Base-by-base conservation (phyloP, 768 basidiomycete genomes). In the Mycena alexandri region DNA sequence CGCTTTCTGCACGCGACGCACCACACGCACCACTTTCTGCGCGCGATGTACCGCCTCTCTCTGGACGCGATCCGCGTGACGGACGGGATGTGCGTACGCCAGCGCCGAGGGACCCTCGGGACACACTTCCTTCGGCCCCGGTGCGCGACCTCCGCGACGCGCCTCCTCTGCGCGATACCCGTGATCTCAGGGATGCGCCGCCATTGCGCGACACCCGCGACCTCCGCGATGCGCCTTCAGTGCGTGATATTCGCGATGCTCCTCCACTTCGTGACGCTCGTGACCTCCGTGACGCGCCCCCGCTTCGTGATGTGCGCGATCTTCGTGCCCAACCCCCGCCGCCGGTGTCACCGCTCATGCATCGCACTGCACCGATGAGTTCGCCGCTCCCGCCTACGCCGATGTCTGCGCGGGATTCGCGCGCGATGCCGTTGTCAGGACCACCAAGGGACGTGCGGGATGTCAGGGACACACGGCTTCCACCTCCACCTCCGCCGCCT, bases 331-430 rank as follows among this genome's bases (percentile, higher is more conserved):
- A 22, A 2, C 46, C 47, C 1, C 41, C 63, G 38, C 51, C 47
- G 21, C 41, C 50, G 0, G 25, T 50, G 33, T 68, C 67, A n/a
- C 65, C 65, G 6, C 29, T 51, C 36, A 8, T 67, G 25, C 67
- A 68, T 43, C 67, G 67, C 36, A 12, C 67, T 11, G 67, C 50
- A 9, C 67, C 55, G 12, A 62, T 47, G 50, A 52, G 55, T 46
- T 68, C 67, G 10, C 67, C 67, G 14, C 42, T 58, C 17, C 55
- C 42, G 42, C 61, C 65, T 12, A 25, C 65, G 47, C 61, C 66
- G 16, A 24, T 60, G 33, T 36, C 64, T 47, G 17, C 51, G 24
- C 44, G 63, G 50, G 63, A 64, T 14, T 55, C 56, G 8, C 46
- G 56, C 14, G 56, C 11, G 13, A 14, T 24, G 47, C 47, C 47